These are phyloP conservation scores for Fusarium austroafricanum DNA, from an alignment of 2,329 filamentous ascomycete genomes.

Conservation along the genomic window DNA sequence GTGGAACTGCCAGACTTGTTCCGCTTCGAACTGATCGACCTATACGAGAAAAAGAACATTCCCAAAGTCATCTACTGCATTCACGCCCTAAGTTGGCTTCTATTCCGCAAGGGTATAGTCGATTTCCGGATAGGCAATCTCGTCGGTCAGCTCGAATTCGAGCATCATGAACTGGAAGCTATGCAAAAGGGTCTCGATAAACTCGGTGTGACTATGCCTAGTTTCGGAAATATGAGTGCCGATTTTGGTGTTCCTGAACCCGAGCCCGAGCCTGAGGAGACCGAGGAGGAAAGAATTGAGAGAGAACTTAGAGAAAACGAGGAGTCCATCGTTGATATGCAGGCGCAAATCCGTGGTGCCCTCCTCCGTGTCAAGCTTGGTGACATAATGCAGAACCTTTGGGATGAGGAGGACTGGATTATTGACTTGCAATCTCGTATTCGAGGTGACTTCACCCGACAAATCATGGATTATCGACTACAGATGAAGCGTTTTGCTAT, in stretches of 20 bases:
- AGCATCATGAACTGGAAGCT: conserved; percentile 95
- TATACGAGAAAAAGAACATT: conserved; percentile 99
- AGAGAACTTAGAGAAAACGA: conserved; percentile 85
- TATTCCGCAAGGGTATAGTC: conserved; percentile 94
- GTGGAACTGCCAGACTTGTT: conserved; percentile 95
- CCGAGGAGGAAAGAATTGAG: conserved; percentile 88
- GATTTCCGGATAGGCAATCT: conserved; percentile 97
- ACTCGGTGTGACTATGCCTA: conserved; percentile 94
- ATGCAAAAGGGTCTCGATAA: conserved; percentile 98
- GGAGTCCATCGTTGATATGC: conserved; percentile 78
- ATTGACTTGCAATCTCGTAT: conserved; percentile 87
- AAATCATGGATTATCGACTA: conserved; percentile 83
- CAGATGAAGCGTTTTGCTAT: conserved; percentile 86
- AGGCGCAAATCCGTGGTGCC: conserved; percentile 87
- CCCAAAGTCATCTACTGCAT: conserved; percentile 99
- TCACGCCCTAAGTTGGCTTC: conserved; percentile 95
- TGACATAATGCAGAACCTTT: conserved; percentile 86
- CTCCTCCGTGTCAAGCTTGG: conserved; percentile 81
- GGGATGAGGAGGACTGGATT: conserved; percentile 84
- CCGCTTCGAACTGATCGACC: conserved; percentile 94
- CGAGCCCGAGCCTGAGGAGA: conserved; percentile 82
- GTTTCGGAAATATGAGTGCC: conserved; percentile 96
- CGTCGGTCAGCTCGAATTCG: conserved; percentile 95
- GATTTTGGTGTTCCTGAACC: conserved; percentile 87
- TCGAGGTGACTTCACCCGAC: conserved; percentile 86